A percentile compares a stretch with the other conserved stretches of the same genome.
phyloP scores from a whole-genome alignment of 176 grass and related monocot genomes.

The Secale cereale region DNA sequence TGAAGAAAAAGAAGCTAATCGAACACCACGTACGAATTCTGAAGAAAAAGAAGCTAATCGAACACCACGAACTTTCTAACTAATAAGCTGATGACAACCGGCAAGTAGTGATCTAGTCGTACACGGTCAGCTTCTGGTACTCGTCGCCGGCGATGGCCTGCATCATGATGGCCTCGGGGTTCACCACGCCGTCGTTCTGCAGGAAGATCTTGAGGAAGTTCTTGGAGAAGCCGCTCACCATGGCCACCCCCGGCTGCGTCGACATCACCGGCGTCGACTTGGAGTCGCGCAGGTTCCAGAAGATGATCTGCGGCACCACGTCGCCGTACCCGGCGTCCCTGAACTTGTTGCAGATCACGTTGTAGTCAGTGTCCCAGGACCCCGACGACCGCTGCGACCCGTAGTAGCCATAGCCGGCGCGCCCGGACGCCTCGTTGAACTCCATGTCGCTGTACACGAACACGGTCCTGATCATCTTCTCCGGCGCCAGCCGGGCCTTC shows the following conservation, averaged over 20 bases:
- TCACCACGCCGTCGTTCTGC: conserved; percentile 3
- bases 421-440: background rate
- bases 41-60: too few relatives aligned
- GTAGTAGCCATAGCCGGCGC: background rate
- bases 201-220: conserved; percentile 45
- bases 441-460: background rate
- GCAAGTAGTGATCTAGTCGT: background rate
- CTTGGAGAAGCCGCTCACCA: conserved; percentile 55
- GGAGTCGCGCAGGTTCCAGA: background rate
- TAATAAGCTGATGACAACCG: background rate
- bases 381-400: background rate
- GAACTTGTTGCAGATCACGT: background rate
- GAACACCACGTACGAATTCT: too few relatives aligned
- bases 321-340: background rate
- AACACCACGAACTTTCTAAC: background rate
- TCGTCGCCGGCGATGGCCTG: background rate
- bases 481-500: background rate
- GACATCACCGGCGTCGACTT: conserved; percentile 21
- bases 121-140: background rate
- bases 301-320: background rate
- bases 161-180: background rate
- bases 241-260: conserved; percentile 30
- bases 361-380: background rate
- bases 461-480: background rate
- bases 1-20: too few relatives aligned